phyloP scores from a whole-genome alignment of 371 early-diverging fungal species.

The Thermomucor indicae-seudaticae region DNA sequence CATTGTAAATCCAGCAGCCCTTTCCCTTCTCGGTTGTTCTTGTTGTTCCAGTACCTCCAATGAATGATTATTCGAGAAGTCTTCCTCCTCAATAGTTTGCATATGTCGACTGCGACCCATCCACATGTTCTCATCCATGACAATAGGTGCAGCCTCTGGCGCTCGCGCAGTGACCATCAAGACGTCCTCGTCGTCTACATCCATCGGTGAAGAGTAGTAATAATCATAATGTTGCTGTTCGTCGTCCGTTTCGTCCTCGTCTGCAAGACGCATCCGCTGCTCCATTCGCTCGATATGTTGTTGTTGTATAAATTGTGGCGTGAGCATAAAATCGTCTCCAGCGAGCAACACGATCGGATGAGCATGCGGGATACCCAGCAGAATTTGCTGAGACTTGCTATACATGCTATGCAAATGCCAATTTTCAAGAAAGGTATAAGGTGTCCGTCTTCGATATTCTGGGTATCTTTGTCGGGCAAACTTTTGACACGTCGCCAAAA shows the following conservation, averaged over 20 bases:
- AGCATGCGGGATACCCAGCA: slow-evolving; percentile 32
- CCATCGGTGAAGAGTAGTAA: neutral
- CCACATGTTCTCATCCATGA: slow-evolving; percentile 46
- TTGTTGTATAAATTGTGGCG: slow-evolving; percentile 30
- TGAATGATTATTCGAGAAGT: too few species aligned
- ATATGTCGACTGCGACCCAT: slow-evolving; percentile 21
- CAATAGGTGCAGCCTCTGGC: slow-evolving; percentile 7
- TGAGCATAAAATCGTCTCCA: slow-evolving; percentile 46
- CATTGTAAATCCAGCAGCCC: slow-evolving; percentile 18
- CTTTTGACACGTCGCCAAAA: slow-evolving; percentile 45
- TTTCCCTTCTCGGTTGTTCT: neutral
- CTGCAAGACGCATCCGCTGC: slow-evolving; percentile 10
- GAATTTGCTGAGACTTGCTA: slow-evolving; percentile 46
- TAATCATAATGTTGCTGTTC: neutral
- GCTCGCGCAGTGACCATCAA: slow-evolving; percentile 26
- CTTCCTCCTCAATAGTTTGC: slow-evolving; percentile 5
- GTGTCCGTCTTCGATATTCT: slow-evolving; percentile 30
- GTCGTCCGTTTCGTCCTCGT: slow-evolving; percentile 1
- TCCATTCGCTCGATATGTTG: slow-evolving; percentile 15
- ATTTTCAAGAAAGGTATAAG: slow-evolving; percentile 40
- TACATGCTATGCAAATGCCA: slow-evolving; percentile 43
- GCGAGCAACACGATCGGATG: slow-evolving; percentile 36
- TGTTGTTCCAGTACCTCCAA: neutral
- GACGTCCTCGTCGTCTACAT: slow-evolving; percentile 1
- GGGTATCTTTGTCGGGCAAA: slow-evolving; percentile 42